Base-by-base conservation (phyloP, 2,329 filamentous ascomycete species). In the Phyllosticta citriasiana region DNA sequence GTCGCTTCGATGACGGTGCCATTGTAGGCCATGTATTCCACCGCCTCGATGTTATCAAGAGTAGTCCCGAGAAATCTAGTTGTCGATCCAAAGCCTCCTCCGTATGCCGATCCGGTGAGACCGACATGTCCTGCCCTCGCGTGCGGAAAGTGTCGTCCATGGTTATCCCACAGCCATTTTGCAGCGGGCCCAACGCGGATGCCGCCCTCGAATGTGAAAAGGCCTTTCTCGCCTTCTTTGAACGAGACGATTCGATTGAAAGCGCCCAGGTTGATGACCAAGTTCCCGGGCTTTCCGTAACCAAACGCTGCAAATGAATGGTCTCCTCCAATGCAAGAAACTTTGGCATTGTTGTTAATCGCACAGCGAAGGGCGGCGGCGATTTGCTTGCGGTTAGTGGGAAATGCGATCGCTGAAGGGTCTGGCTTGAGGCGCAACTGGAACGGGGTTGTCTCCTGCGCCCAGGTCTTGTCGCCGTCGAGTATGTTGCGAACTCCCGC, bases 231-330 rank as follows among this genome's bases (percentile, higher is more conserved):
- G 6, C 53, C 55, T 30, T 63, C 62, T 22, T 66, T 60, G 8
- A 63, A 66, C 1, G 22, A 63, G 0, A 61, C 61, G 10, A 62
- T 55, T 16, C 40, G 40, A 5, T 61, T 64, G 57, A 66, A 66
- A 22, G 59, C 62, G 19, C 59, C 62, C 59, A 66, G 63, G 57
- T 64, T 61, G 30, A 66, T 62, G 14, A 65, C 61, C 16, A 66
- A 63, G 19, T 58, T 63, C 16, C 62, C 63, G 1, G 63, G 59
- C 0, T 64, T 63, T 8, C 65, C 65, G 4, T 66, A 63, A 26
- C 64, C 65, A n/a, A 63, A 66, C 1, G 62, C 63, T 51, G 61
- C 63, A 16, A 65, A 66, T 3, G 64, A 66, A 25, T 66, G 65
- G 14, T 63, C 62, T 16, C 65, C 64, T 16, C 65, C 64, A 4